Evolutionary conservation across 495 filamentous ascomycete species (phyloP).

Genomic region (Aspergillus nanangensis): DNA sequence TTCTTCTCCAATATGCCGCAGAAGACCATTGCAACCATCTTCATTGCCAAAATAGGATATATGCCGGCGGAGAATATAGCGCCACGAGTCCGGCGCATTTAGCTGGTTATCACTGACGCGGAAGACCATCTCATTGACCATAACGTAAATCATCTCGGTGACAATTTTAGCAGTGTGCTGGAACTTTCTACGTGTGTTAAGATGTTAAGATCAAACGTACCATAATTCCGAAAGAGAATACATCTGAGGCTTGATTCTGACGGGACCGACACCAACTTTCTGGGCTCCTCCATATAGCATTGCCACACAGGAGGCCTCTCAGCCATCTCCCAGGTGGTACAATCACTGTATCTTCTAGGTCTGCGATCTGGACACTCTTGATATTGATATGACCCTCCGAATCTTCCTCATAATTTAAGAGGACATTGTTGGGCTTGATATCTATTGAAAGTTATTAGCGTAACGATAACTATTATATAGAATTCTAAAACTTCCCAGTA

Average conservation of each 20-base stretch:
- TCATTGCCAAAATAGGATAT: constrained; percentile 45
- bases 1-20: constrained; percentile 26
- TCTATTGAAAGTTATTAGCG: constrained; percentile 10
- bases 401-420: constrained; percentile 17
- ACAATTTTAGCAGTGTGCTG: not conserved
- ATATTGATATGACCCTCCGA: constrained; percentile 20
- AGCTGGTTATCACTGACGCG: constrained; percentile 14
- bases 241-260: constrained; percentile 32
- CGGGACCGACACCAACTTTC: constrained; percentile 28
- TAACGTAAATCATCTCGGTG: constrained; percentile 26
- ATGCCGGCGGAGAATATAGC: constrained; percentile 36
- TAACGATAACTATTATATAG: not conserved
- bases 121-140: constrained; percentile 23
- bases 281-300: constrained; percentile 35
- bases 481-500: constrained; percentile 21
- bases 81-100: constrained; percentile 41
- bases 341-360: constrained; percentile 42
- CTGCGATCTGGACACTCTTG: constrained; percentile 32
- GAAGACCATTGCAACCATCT: constrained; percentile 26
- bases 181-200: no score
- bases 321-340: constrained; percentile 27
- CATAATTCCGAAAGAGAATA: constrained; percentile 38
- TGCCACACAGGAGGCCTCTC: constrained; percentile 28
- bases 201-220: no score
- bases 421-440: constrained; percentile 27